Conservation (phyloP, 208 protist genomes). For the Spongospora subterranea region DNA sequence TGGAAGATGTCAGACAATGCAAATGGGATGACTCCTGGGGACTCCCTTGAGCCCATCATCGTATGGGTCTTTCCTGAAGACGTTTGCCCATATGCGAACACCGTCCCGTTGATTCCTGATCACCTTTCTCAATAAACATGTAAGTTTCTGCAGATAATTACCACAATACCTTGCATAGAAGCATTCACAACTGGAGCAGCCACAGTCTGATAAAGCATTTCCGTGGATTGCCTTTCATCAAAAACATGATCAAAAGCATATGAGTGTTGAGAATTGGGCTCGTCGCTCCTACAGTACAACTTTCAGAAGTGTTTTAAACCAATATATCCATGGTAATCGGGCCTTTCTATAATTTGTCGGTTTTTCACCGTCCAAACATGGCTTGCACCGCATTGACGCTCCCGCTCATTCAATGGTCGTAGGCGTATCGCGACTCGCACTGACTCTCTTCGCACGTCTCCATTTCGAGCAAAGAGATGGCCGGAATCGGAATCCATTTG, state of each 20-base stretch:
- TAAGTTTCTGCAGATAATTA: background rate
- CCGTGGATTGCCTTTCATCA: background rate
- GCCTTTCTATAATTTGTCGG: constrained; percentile 11
- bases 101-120: constrained; percentile 61
- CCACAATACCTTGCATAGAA: constrained; percentile 6
- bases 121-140: constrained; percentile 47
- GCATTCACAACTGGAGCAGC: constrained; percentile 44
- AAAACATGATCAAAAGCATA: constrained; percentile 65
- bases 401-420: constrained; percentile 57
- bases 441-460: background rate
- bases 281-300: background rate
- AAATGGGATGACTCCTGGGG: constrained; percentile 17
- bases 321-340: background rate
- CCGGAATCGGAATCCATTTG: too few species aligned
- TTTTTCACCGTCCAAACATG: background rate
- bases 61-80: constrained; percentile 64
- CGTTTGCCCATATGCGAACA: constrained; percentile 61
- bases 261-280: constrained; percentile 2
- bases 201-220: constrained; percentile 14
- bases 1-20: constrained; percentile 47
- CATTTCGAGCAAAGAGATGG: background rate
- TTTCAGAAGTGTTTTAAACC: background rate
- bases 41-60: constrained; percentile 49
- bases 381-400: background rate
- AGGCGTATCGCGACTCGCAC: constrained; percentile 52